These are phyloP conservation scores for Lactarius evosmus DNA, from an alignment of 768 basidiomycete genomes.

Conservation along the genomic window DNA sequence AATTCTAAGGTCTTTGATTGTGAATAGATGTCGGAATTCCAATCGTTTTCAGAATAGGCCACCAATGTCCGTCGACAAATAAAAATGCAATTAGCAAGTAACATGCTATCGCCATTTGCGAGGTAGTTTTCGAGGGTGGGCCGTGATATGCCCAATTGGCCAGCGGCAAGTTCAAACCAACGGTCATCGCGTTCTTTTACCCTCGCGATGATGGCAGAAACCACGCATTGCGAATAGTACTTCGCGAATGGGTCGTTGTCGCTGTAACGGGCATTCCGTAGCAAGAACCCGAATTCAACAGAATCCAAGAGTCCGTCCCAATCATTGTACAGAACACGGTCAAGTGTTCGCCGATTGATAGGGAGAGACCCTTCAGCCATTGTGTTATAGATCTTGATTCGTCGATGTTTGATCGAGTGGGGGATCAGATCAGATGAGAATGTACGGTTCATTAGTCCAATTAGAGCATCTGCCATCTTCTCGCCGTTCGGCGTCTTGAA, in stretches of 20 bases:
- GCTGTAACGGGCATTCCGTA: not conserved
- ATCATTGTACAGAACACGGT: not conserved
- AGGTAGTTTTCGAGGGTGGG: not conserved
- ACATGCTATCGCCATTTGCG: not conserved
- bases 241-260: not conserved
- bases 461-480: not conserved
- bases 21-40: not conserved
- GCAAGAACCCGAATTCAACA: constrained; percentile 7
- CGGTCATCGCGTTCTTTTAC: not conserved
- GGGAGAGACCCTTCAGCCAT: not conserved
- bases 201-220: not conserved
- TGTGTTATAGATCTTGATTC: not conserved
- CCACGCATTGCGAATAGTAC: not conserved
- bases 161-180: constrained; percentile 7
- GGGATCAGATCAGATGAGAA: not conserved
- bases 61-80: not conserved
- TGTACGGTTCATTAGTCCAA: constrained; percentile 1
- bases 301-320: constrained; percentile 4
- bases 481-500: constrained; percentile 4
- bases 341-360: not conserved
- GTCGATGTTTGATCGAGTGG: not conserved
- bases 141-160: not conserved
- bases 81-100: constrained; percentile 1
- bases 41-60: not conserved
- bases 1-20: not conserved